Evolutionary conservation across 1,139 yeast species (phyloP), one percentile per base, ranked within the genome.

Genomic region (Lodderomyces jiufengensis): DNA sequence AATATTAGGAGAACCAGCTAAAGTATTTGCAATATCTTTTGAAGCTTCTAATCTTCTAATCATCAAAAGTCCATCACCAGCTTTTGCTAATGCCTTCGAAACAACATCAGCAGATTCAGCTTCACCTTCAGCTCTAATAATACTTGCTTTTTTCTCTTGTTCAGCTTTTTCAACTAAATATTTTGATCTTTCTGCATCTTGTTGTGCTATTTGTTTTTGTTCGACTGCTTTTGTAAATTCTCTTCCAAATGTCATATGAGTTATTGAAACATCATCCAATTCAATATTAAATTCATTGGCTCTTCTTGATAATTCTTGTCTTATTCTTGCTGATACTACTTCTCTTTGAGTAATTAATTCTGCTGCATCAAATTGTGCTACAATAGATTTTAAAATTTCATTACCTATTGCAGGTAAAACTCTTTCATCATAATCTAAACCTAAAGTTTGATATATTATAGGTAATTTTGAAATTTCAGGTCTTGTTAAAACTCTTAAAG

Each of bases 221-320:
- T 94, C 99, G 40, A 92, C 98, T 16, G 98, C 97, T 64, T 87
- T 90, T 40, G 99, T 94, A 68, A 94, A 94, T 57, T 94, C 99
- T 49, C 76, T 78, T 38, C 98, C 98, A 61, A 94, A 94, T 1
- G 97, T 86, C 90, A 94, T 83, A 66, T 94, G 98, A 15, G 99
- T 94, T 48, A 94, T 94, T 21, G 97, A 86, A 33, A 94, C 98
- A 62, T 94, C 99, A 63, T 94, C 99, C 51, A 94, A 75, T 57
- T 76, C 83, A 55, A 94, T 90, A 61, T 84, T 78, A 67, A 94
- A 94, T 62, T 92, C 97, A 42, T 65, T 63, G 12, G 97, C 95
- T 56, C 98, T 78, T 51, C 74, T 72, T 39, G 86, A 76, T 49
- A 94, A 75, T 57, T 94, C 98, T 52, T 80, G 83, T 58, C 95